Base-by-base conservation (phyloP, 495 filamentous ascomycete species). In the Apiosordaria backusii region DNA sequence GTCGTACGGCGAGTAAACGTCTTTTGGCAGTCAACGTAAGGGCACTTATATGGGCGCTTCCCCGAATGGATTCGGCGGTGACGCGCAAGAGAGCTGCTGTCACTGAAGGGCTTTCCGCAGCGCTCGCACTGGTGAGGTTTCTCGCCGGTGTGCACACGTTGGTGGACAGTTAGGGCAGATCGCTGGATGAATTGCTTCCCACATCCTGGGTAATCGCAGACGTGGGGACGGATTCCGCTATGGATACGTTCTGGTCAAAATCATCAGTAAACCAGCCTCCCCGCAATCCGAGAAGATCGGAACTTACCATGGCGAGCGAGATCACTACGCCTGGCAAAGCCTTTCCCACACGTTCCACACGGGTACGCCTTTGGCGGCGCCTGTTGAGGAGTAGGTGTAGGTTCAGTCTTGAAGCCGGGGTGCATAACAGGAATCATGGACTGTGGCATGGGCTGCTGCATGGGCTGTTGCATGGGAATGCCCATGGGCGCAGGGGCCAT, bases 81-180 rank as follows among this genome's bases (percentile, higher is more conserved):
- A 50, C 95, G 84, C 21, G 95, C 95, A 45, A 99, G 80, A 9
- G 95, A 98, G 71, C 94, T 97, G 19, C 93, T 97, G 77, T 99
- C 95, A 74, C 94, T 97, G 73, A 99, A 99, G n/a, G 93, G 94
- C 95, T 99, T 98, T 74, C 92, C 90, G 77, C 95, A 99, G 67
- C 91, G 84, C 79, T 98, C 96, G 75, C 95, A 99, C 89, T 93
- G 92, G 72, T 99, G 95, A 7, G 95, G 95, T 76, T 99, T 99
- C 77, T 99, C 95, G 57, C 95, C 95, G 1, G 95, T 98, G 71
- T 99, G 95, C 35, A 98, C 95, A 60, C 95, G 89, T 67, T 89
- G 87, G 77, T 99, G 95, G 4, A 99, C 95, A 1, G 95, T 99
- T 76, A 99, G 82, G 9, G 95, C 95, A n/a, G 95, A 97, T 40